Conservation (phyloP, 1,139 yeast species). For the Scheffersomyces segobiensis region DNA sequence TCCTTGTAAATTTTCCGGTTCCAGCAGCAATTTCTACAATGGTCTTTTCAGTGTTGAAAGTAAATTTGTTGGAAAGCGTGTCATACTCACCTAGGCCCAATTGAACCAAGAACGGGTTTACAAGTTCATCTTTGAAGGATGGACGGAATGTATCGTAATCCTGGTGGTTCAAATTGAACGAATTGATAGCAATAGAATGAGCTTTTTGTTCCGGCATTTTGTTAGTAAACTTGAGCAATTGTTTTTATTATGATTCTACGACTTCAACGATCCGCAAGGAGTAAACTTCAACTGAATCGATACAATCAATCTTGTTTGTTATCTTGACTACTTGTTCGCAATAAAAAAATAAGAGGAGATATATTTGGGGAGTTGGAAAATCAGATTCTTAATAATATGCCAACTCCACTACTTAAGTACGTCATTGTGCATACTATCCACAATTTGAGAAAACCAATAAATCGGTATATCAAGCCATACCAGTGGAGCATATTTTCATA, state of each 20-base stretch:
- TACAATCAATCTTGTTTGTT: neutral
- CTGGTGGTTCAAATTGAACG: constrained; percentile 56
- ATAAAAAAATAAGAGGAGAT: neutral
- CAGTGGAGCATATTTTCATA: too few relatives aligned
- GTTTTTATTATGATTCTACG: neutral
- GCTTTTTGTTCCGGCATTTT: neutral
- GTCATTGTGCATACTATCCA: neutral
- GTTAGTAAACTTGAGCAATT: neutral
- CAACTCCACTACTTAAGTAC: neutral
- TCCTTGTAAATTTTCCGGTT: constrained; percentile 63
- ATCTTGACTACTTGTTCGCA: constrained; percentile 4
- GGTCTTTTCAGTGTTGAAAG: constrained; percentile 22
- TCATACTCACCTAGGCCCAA: constrained; percentile 27
- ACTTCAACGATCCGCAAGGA: neutral
- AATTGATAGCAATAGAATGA: constrained; percentile 32
- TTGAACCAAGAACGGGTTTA: constrained; percentile 43
- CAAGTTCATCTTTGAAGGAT: constrained; percentile 48
- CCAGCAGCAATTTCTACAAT: constrained; percentile 64
- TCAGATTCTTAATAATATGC: neutral
- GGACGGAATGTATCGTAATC: constrained; percentile 61
- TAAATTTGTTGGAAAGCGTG: constrained; percentile 7
- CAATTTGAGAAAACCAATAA: too few relatives aligned
- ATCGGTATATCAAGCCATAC: too few relatives aligned
- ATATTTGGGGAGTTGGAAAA: too few relatives aligned
- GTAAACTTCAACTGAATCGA: constrained; percentile 1